phyloP scores from a whole-genome alignment of 2,329 filamentous ascomycete genomes.

The Cladosporium cucumerinum region DNA sequence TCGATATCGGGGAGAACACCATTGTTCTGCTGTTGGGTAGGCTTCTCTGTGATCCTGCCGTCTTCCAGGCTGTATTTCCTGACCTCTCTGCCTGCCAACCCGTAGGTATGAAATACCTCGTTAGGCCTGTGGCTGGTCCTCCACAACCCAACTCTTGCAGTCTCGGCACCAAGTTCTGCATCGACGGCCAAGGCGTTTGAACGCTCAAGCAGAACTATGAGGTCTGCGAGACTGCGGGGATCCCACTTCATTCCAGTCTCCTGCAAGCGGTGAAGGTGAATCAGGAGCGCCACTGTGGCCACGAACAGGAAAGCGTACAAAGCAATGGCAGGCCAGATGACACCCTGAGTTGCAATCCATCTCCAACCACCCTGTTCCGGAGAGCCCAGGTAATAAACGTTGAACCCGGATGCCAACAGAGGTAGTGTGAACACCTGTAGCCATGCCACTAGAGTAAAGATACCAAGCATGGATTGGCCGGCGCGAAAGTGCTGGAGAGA shows the following conservation, averaged over 20 bases:
- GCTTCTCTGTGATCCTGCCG: conserved; percentile 48
- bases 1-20: conserved; percentile 31
- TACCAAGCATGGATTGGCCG: conserved; percentile 64
- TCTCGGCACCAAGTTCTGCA: conserved; percentile 56
- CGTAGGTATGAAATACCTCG: conserved; percentile 75
- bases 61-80: conserved; percentile 50
- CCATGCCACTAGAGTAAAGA: conserved; percentile 69
- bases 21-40: neutral
- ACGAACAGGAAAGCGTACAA: conserved; percentile 67
- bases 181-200: conserved; percentile 77
- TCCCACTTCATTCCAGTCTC: conserved; percentile 83
- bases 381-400: conserved; percentile 60
- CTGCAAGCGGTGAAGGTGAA: conserved; percentile 57
- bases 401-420: conserved; percentile 73
- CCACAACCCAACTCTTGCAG: conserved; percentile 78
- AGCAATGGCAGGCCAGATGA: conserved; percentile 73
- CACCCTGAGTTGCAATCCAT: conserved; percentile 74
- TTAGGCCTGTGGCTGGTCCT: conserved; percentile 61
- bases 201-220: conserved; percentile 72
- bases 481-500: conserved; percentile 56
- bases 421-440: conserved; percentile 75
- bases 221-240: conserved; percentile 73
- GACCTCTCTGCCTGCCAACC: conserved; percentile 56
- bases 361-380: conserved; percentile 61
- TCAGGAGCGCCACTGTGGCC: conserved; percentile 56